Base-by-base conservation (phyloP, 2,329 filamentous ascomycete species). In the Stachybotrys chartarum region DNA sequence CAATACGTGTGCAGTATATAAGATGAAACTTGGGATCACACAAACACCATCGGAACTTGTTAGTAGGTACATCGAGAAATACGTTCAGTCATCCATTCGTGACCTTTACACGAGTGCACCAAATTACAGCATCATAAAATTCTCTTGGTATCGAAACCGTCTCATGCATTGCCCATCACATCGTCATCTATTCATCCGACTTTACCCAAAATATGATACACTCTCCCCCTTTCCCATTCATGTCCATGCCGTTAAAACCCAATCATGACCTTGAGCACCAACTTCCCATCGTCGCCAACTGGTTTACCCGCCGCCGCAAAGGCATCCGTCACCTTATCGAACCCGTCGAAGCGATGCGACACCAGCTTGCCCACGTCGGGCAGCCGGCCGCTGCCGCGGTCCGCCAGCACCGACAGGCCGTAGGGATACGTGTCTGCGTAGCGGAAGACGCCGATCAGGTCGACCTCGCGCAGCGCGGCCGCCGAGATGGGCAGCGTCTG, bases 401-500 rank as follows among this genome's bases (percentile, higher is more conserved):
- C 48, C 8, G 56, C 54, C 45, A 61, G 54, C n/a, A 61, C 18
- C 24, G 60, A 57, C 6, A 64, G 47, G 11, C 57, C 62, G 18
- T 59, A 57, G 14, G 54, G 30, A 51, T 64, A 64, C 10, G 62
- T 61, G 50, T 61, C 48, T n/a, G 55, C 7, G 58, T 58, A 54
- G n/a, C 52, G 52, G 44, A 53, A 53, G 16, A 53, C 52, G 30
- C 52, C 52, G 30, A 53, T 12, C 17, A 53, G 18, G 31, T 53
- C 52, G 44, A 53, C 52, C 44, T 53, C 52, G 18, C 52, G 52
- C 42, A 56, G 53, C 14, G 50, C 47, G 30, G 57, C 47, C 14
- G 39, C 54, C 54, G 58, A 45, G 24, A 85, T 72, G 5, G 79
- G 80, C 10, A 84, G 68, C 0, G 76, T 81, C 60, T 83, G 79